Evolutionary conservation across 176 grass and related monocot genomes (phyloP).

Genomic region (Musa troglodytarum): DNA sequence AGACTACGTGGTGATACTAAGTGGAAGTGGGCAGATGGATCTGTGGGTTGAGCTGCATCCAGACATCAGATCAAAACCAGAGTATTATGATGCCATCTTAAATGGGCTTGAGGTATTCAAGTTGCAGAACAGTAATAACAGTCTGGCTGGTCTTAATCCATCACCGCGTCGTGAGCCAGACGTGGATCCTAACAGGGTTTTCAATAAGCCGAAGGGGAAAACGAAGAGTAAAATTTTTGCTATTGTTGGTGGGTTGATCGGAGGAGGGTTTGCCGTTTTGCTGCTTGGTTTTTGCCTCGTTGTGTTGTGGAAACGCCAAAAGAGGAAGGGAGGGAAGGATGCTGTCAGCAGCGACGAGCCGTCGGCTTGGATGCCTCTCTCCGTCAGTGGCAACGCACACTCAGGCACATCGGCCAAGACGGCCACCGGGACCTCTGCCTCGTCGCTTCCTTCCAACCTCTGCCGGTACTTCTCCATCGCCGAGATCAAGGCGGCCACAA

Average conservation of each 20-base stretch:
- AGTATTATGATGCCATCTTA: constrained; percentile 62
- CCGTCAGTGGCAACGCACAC: constrained; percentile 74
- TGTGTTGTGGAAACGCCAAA: constrained; percentile 29
- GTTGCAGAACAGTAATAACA: constrained; percentile 49
- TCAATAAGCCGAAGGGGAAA: not conserved
- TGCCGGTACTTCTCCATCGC: constrained; percentile 88
- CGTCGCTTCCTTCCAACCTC: constrained; percentile 80
- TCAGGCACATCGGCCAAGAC: constrained; percentile 54
- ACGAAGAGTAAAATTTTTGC: constrained; percentile 30
- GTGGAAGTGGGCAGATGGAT: constrained; percentile 38
- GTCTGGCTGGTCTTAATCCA: constrained; percentile 74
- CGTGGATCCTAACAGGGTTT: not conserved
- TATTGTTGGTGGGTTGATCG: constrained; percentile 54
- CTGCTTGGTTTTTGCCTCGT: constrained; percentile 46
- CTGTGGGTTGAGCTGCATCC: constrained; percentile 73
- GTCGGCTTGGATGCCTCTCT: constrained; percentile 69
- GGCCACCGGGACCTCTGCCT: constrained; percentile 60
- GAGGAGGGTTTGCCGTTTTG: constrained; percentile 40
- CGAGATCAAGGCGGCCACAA: constrained; percentile 75
- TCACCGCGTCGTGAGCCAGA: constrained; percentile 13
- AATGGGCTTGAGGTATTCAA: constrained; percentile 95
- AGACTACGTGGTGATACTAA: constrained; percentile 46
- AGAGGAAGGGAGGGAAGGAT: constrained; percentile 50
- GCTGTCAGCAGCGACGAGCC: constrained; percentile 55
- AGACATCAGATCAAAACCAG: constrained; percentile 18